Conservation (phyloP, 192 early-diverging fungal species). For the Chytriomyces confervae region DNA sequence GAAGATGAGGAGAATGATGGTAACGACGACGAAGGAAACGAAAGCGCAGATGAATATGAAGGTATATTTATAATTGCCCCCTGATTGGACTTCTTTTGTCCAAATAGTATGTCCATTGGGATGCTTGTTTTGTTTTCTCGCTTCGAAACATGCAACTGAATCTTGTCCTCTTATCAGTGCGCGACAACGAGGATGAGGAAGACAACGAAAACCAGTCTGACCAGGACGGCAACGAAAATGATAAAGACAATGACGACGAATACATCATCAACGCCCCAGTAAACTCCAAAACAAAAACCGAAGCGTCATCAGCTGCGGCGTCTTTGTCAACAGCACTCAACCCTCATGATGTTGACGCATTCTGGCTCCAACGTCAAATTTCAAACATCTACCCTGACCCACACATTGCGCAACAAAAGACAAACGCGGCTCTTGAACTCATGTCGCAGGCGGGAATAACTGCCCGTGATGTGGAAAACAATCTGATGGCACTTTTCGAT, state of each 20-base stretch:
- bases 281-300: not conserved
- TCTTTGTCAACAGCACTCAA: slow-evolving; percentile 28
- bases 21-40: slow-evolving; percentile 68
- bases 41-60: slow-evolving; percentile 50
- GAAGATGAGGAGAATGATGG: slow-evolving; percentile 79
- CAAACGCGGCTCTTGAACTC: slow-evolving; percentile 73
- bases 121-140: too few species aligned
- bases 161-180: slow-evolving; percentile 13
- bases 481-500: slow-evolving; percentile 94
- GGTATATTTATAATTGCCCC: slow-evolving; percentile 6
- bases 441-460: slow-evolving; percentile 65
- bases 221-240: not conserved
- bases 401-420: slow-evolving; percentile 87
- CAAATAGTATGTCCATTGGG: too few species aligned
- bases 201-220: slow-evolving; percentile 56
- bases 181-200: slow-evolving; percentile 73
- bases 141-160: too few species aligned
- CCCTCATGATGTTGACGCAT: slow-evolving; percentile 92
- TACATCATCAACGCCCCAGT: slow-evolving; percentile 35
- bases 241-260: slow-evolving; percentile 31
- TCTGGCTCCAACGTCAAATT: slow-evolving; percentile 94
- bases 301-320: slow-evolving; percentile 14
- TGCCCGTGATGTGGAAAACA: slow-evolving; percentile 91
- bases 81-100: too few species aligned
- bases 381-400: slow-evolving; percentile 84